Conservation (phyloP, 257 asterid genomes). For the Solanum commersonii region DNA sequence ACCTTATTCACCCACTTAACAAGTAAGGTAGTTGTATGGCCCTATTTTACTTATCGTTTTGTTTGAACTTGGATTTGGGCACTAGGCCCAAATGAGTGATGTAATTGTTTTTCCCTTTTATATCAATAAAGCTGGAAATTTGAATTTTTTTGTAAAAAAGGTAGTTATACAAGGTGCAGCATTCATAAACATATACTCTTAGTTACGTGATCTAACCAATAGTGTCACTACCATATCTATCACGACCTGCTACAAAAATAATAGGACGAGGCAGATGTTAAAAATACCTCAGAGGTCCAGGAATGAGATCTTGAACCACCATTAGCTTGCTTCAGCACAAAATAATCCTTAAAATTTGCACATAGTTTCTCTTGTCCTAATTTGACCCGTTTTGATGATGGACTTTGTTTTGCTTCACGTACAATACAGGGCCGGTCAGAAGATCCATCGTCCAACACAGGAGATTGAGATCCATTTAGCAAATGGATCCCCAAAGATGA, state of each 20-base stretch:
- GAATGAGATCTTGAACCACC: slow-evolving; percentile 32
- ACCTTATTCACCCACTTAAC: not conserved
- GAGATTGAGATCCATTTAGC: slow-evolving; percentile 38
- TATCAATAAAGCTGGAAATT: not conserved
- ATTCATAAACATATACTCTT: not conserved
- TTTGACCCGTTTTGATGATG: slow-evolving; percentile 79
- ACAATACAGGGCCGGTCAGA: slow-evolving; percentile 48
- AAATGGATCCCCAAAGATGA: slow-evolving; percentile 30
- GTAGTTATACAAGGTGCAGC: not conserved
- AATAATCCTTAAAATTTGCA: slow-evolving; percentile 22
- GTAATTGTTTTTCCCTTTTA: not conserved
- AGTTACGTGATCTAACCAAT: not conserved
- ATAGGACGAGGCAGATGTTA: not conserved
- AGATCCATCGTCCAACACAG: slow-evolving; percentile 44
- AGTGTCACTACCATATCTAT: not conserved
- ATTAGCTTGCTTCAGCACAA: slow-evolving; percentile 20
- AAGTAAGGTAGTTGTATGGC: not conserved
- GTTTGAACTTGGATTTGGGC: not conserved
- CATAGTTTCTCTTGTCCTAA: slow-evolving; percentile 52
- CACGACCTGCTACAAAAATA: not conserved
- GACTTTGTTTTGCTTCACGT: slow-evolving; percentile 77
- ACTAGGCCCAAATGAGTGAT: not conserved
- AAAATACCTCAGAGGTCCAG: slow-evolving; percentile 43
- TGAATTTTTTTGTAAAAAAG: not conserved
- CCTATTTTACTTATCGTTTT: not conserved